Evolutionary conservation across 75 land plant genomes (phyloP).

Genomic region (Selaginella tamariscina): DNA sequence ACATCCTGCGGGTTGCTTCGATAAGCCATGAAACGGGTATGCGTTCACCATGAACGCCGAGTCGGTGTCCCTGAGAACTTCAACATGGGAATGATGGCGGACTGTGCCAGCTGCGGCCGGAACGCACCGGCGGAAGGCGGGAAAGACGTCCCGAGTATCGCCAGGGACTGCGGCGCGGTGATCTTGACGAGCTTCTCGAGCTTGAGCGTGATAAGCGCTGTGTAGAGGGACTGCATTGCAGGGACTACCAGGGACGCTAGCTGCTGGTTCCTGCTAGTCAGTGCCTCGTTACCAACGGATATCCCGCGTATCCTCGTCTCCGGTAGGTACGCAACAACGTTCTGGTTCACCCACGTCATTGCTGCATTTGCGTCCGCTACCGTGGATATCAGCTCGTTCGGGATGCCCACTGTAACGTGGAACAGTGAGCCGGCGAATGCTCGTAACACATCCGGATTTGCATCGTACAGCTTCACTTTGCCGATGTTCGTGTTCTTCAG

Average conservation of each 20-base stretch:
- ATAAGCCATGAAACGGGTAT: background rate
- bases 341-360: background rate
- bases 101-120: background rate
- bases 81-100: background rate
- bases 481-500: background rate
- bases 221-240: constrained; percentile 55
- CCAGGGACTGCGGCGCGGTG: constrained; percentile 57
- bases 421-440: background rate
- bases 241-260: constrained; percentile 12
- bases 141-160: constrained; percentile 42
- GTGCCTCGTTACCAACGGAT: constrained; percentile 1
- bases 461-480: constrained; percentile 10
- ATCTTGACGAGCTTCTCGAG: constrained; percentile 34
- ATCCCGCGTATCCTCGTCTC: background rate
- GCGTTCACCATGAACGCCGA: background rate
- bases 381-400: background rate
- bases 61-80: background rate
- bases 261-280: background rate
- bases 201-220: constrained; percentile 36
- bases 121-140: constrained; percentile 71
- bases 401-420: background rate
- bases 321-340: background rate
- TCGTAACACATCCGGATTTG: background rate
- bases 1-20: background rate
- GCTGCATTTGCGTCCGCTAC: background rate